These are phyloP conservation scores for Plenodomus lindquistii DNA, from an alignment of 2,329 filamentous ascomycete genomes.

Conservation along the genomic window DNA sequence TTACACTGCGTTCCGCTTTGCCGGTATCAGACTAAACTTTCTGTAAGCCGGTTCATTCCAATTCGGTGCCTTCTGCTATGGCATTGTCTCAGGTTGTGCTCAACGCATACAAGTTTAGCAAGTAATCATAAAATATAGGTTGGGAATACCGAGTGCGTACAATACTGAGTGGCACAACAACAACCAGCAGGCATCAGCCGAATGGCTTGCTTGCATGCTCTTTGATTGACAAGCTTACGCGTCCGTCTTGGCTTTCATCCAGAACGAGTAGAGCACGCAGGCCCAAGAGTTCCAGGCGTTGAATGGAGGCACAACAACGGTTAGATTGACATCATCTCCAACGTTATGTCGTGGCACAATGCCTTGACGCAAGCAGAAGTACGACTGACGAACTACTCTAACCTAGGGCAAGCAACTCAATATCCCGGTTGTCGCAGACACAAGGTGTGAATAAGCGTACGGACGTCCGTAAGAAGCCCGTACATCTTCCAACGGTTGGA, in stretches of 20 bases:
- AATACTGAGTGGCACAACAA: conserved; percentile 15
- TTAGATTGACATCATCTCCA: conserved; percentile 5
- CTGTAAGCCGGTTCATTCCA: not conserved
- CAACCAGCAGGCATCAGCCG: conserved; percentile 15
- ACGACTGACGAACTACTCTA: not conserved
- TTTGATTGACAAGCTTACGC: conserved; percentile 34
- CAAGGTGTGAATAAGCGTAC: conserved; percentile 10
- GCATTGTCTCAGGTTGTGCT: not conserved
- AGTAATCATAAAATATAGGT: not conserved
- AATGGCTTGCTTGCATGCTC: conserved; percentile 22
- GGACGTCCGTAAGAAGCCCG: conserved; percentile 24
- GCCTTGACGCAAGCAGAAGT: conserved; percentile 4
- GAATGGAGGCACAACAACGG: conserved; percentile 3
- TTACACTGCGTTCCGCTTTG: not conserved
- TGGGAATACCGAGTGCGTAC: conserved; percentile 8
- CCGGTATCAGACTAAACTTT: not conserved
- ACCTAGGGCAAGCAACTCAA: not conserved
- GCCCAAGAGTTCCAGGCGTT: not conserved
- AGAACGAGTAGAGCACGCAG: conserved; percentile 3
- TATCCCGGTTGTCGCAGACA: conserved; percentile 2
- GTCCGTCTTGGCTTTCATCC: conserved; percentile 15
- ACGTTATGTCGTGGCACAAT: conserved; percentile 15
- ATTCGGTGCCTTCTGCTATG: not conserved
- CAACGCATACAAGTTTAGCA: not conserved
- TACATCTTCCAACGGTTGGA: conserved; percentile 9